Conservation (phyloP, 768 basidiomycete genomes). For the Amanita polypyramis region DNA sequence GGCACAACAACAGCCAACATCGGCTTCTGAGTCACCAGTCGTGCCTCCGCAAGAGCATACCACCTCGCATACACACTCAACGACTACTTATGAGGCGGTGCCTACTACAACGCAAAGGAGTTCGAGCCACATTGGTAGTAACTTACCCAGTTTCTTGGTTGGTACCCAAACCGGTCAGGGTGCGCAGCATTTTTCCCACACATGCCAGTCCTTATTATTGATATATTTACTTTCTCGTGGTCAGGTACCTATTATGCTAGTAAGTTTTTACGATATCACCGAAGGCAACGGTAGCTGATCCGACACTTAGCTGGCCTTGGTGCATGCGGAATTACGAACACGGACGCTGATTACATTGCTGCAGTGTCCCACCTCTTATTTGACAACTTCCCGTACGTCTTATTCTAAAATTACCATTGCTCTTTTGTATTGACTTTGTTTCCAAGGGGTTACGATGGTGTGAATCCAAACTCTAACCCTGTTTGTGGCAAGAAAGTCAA, state of each 20-base stretch:
- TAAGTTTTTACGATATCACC: slow-evolving; percentile 14
- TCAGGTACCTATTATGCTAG: slow-evolving; percentile 44
- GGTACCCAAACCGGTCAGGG: slow-evolving; percentile 44
- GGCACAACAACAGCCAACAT: slow-evolving; percentile 14
- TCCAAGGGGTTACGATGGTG: slow-evolving; percentile 42
- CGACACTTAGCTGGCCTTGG: slow-evolving; percentile 41
- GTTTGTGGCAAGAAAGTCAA: slow-evolving; percentile 45
- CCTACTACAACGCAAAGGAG: slow-evolving; percentile 7
- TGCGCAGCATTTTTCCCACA: slow-evolving; percentile 7
- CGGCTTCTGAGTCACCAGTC: slow-evolving; percentile 10
- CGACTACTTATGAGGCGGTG: background rate
- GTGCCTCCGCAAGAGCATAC: slow-evolving; percentile 14
- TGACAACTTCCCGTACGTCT: slow-evolving; percentile 50
- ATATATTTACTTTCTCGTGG: background rate
- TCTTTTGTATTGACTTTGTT: slow-evolving; percentile 2
- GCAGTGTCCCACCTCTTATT: slow-evolving; percentile 48
- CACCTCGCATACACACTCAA: slow-evolving; percentile 7
- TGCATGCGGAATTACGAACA: slow-evolving; percentile 52
- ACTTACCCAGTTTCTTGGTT: slow-evolving; percentile 29
- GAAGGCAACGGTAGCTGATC: slow-evolving; percentile 4
- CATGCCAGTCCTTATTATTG: background rate
- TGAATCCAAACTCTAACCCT: slow-evolving; percentile 69
- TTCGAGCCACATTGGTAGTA: background rate
- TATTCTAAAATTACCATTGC: background rate
- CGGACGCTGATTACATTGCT: slow-evolving; percentile 39